Evolutionary conservation across 768 basidiomycete species (phyloP).

Genomic region (Termitomyces sp.): DNA sequence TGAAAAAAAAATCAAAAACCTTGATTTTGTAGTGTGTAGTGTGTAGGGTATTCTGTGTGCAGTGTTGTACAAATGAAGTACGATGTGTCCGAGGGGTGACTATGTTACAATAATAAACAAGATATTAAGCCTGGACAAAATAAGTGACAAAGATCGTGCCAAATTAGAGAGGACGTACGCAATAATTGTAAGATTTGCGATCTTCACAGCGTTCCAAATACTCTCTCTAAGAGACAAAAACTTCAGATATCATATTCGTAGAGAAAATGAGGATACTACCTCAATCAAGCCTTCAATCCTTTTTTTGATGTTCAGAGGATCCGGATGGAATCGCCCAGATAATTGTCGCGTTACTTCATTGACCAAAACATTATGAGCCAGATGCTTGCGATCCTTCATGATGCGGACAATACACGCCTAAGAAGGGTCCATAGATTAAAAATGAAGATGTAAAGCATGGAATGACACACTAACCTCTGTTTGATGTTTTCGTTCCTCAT

Average conservation of each 20-base stretch:
- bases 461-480: slow-evolving; percentile 58
- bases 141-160: not conserved
- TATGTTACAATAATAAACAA: slow-evolving; percentile 8
- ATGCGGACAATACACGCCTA: slow-evolving; percentile 96
- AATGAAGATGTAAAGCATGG: slow-evolving; percentile 14
- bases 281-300: slow-evolving; percentile 92
- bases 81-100: not conserved
- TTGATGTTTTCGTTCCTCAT: slow-evolving; percentile 86
- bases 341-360: slow-evolving; percentile 89
- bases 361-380: slow-evolving; percentile 84
- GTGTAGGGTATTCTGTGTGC: not conserved
- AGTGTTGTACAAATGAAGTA: slow-evolving; percentile 8
- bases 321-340: slow-evolving; percentile 78
- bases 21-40: not conserved
- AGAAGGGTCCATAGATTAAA: not conserved
- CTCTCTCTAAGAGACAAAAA: slow-evolving; percentile 56
- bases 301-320: slow-evolving; percentile 85
- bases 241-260: not conserved
- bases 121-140: slow-evolving; percentile 13
- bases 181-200: slow-evolving; percentile 83
- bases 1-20: not conserved
- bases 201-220: slow-evolving; percentile 90
- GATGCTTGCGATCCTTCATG: slow-evolving; percentile 92
- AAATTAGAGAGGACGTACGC: slow-evolving; percentile 28
- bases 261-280: slow-evolving; percentile 35